Evolutionary conservation across 768 basidiomycete species (phyloP), one percentile per base, ranked within the genome.

Genomic region (Boletales sp.): DNA sequence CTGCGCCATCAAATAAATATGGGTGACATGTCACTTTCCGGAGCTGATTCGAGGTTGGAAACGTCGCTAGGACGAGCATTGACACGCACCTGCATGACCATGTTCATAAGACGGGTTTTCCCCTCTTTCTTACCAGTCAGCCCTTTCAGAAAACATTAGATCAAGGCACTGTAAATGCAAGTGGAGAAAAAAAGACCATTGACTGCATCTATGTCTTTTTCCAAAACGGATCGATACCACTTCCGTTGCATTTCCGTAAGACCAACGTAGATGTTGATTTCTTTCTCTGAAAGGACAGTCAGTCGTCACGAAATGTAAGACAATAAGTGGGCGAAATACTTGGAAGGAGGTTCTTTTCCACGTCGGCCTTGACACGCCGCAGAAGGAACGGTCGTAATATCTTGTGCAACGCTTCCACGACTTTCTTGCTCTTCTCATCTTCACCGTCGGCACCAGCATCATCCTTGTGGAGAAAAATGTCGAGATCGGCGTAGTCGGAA

Each of bases 181-280:
- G 25, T 28, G 25, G 25, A 28, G 25, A 9, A 15, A 12, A 30
- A 66, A 79, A 39, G 50, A 83, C 94, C 94, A 63, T 97, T 97
- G 37, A 99, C 96, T 9, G 95, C 95, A 62, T 98, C 95, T 49
- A 99, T 97, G 65, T 98, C 95, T 72, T 98, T 98, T 71, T 97
- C 94, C 50, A 98, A 70, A 8, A 99, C 87, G 2, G 84, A 90
- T 30, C 92, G 86, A 69, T 99, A 98, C 96, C 95, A 97, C 64
- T 94, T 97, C 28, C 93, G 74, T 66, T 99, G 96, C 92, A 99
- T 94, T 19, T 96, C 94, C 8, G 93, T 88, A 51, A 98, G 80
- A 44, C 94, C 94, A 44, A 99, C 89, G 51, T 98, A 99, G 39
- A 98, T 92, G 61, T 98, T 99, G 67, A 98, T 94, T 63, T 98